Evolutionary conservation across 2,329 filamentous ascomycete species (phyloP).

Genomic region (Penicillium sp.): DNA sequence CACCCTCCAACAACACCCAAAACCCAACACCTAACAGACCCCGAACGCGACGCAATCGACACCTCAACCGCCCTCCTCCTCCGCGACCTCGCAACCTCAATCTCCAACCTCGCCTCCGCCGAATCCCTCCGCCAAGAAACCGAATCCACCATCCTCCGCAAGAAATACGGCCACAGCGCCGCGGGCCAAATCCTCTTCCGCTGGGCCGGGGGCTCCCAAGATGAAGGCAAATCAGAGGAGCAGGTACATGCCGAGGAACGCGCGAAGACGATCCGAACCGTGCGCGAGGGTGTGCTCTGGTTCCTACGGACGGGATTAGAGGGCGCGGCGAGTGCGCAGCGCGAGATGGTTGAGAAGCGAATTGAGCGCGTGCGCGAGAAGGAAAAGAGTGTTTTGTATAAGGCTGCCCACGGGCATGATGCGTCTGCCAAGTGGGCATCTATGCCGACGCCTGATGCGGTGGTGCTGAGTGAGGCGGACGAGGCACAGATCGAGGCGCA

Average conservation of each 20-base stretch:
- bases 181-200: slow-evolving; percentile 41
- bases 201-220: slow-evolving; percentile 56
- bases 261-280: slow-evolving; percentile 60
- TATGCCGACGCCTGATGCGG: slow-evolving; percentile 25
- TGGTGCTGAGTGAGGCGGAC: slow-evolving; percentile 30
- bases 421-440: slow-evolving; percentile 4
- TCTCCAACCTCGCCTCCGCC: slow-evolving; percentile 72
- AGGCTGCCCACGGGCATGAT: too few species aligned
- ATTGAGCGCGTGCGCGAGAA: slow-evolving; percentile 81
- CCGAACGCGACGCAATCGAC: slow-evolving; percentile 80
- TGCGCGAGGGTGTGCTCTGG: slow-evolving; percentile 79
- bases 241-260: slow-evolving; percentile 67
- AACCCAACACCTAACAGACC: slow-evolving; percentile 61
- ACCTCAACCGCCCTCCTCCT: slow-evolving; percentile 79
- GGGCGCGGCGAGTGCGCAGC: slow-evolving; percentile 70
- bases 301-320: slow-evolving; percentile 71
- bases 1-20: slow-evolving; percentile 36
- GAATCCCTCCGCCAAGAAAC: slow-evolving; percentile 77
- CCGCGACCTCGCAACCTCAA: slow-evolving; percentile 75
- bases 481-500: slow-evolving; percentile 49
- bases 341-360: slow-evolving; percentile 87
- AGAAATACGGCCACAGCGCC: slow-evolving; percentile 58
- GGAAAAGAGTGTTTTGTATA: slow-evolving; percentile 78
- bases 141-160: slow-evolving; percentile 62
- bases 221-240: slow-evolving; percentile 55